These are phyloP conservation scores for Kwoniella europaea DNA, from an alignment of 768 basidiomycete species.

Conservation along the genomic window DNA sequence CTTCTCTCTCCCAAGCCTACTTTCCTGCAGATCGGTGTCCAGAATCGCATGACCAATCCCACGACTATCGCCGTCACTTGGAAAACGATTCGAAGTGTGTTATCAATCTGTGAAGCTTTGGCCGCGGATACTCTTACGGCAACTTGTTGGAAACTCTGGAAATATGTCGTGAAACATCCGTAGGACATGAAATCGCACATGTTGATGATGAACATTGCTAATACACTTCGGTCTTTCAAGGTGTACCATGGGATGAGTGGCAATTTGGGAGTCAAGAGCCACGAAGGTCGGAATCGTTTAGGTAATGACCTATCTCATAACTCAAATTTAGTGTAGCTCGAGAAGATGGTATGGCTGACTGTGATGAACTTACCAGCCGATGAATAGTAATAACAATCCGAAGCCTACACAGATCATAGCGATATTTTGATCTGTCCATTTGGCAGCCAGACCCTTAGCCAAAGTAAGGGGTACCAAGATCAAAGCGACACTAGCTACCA, in stretches of 20 bases:
- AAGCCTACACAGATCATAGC: slow-evolving; percentile 25
- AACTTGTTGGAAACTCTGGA: slow-evolving; percentile 18
- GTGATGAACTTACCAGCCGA: slow-evolving; percentile 7
- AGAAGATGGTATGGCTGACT: not conserved
- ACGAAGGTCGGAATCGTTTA: slow-evolving; percentile 10
- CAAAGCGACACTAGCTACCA: slow-evolving; percentile 10
- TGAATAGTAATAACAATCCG: slow-evolving; percentile 7
- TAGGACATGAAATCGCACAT: slow-evolving; percentile 24
- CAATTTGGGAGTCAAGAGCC: slow-evolving; percentile 7
- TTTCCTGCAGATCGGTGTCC: slow-evolving; percentile 17
- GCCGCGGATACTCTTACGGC: slow-evolving; percentile 14
- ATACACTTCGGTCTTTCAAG: slow-evolving; percentile 15
- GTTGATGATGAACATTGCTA: slow-evolving; percentile 26
- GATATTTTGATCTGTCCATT: slow-evolving; percentile 17
- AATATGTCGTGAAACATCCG: slow-evolving; percentile 20
- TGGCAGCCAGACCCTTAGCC: slow-evolving; percentile 16
- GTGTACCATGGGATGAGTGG: slow-evolving; percentile 18
- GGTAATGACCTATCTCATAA: slow-evolving; percentile 4
- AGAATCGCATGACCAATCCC: slow-evolving; percentile 18
- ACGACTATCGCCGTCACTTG: slow-evolving; percentile 9
- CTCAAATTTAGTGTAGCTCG: not conserved
- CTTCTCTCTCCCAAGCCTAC: slow-evolving; percentile 5
- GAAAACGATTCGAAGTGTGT: slow-evolving; percentile 18
- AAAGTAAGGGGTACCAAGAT: slow-evolving; percentile 18
- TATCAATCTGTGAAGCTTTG: slow-evolving; percentile 15